Evolutionary conservation across 352 stramenopile species (phyloP).

Genomic region (Blastocystis sp.): DNA sequence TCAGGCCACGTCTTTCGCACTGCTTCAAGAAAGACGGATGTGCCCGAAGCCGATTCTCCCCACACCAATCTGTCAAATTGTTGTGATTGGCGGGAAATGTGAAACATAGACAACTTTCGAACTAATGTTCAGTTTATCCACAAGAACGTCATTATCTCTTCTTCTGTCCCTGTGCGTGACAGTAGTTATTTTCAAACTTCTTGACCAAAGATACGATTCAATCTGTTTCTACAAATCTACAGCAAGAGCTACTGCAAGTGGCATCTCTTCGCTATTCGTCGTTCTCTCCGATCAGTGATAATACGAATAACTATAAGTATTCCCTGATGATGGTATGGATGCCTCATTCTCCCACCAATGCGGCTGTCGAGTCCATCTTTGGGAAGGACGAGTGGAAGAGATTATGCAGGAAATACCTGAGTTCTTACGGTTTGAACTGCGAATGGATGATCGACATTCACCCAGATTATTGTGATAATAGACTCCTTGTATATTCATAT

Average conservation of each 20-base stretch:
- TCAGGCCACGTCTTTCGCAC: not conserved
- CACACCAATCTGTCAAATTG: not conserved
- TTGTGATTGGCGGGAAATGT: not conserved
- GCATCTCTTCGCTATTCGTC: conserved; percentile 1
- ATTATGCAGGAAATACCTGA: not conserved
- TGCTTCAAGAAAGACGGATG: not conserved
- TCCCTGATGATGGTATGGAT: not conserved
- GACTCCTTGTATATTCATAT: conserved; percentile 3
- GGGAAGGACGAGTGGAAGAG: not conserved
- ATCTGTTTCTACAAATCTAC: not conserved
- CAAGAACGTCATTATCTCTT: conserved; percentile 14
- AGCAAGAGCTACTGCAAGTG: not conserved
- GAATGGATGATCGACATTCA: conserved; percentile 48
- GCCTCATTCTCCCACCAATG: not conserved
- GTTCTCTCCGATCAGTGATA: not conserved
- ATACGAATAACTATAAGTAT: not conserved
- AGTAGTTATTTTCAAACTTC: not conserved
- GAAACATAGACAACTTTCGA: conserved; percentile 29
- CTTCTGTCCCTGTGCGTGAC: not conserved
- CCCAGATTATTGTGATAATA: conserved; percentile 1
- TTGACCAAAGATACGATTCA: not conserved
- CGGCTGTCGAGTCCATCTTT: not conserved
- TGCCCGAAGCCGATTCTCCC: not conserved
- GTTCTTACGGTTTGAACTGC: not conserved
- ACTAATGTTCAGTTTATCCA: conserved; percentile 39